Base-by-base conservation (phyloP, 805 yeast genomes). In the Yarrowia sp. region DNA sequence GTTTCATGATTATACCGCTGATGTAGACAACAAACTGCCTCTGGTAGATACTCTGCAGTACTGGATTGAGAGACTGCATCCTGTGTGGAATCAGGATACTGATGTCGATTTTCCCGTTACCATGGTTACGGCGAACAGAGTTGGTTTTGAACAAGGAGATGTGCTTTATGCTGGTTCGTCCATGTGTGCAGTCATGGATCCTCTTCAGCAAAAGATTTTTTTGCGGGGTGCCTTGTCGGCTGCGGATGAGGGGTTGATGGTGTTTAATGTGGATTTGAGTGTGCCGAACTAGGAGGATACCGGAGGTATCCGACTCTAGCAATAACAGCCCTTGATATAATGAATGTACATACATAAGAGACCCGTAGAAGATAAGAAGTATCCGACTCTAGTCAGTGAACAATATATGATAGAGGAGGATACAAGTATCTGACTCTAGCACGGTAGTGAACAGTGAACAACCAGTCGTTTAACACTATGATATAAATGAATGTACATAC, bases 21-120 rank as follows among this genome's bases (percentile, higher is more conserved):
- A 58, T 14, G 51, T 65, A 14, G 71, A 75, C 10, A 70, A 81
- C 4, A 68, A 71, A 4, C 68, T 70, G 18, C 84, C 88, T 1
- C 84, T 82, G 65, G 70, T 73, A 64, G 71, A 78, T 4, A 86
- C 86, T 18, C 72, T 89, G 11, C 78, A 86, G 69, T 92, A 90
- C 75, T 92, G 97, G 96, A 78, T 89, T 4, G 69, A 84, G 38
- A 76, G 98, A 48, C 81, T 89, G 69, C 78, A 82, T 69, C 96
- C 95, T 1, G 83, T 85, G 66, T 72, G 57, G 51, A 18, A 50
- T 14, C 55, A 65, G 58, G 17, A 61, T 31, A 51, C 66, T 6
- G 39, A 65, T 32, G 73, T 75, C 65, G 66, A 66, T 44, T 67
- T 66, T 66, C 44, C 67, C 32, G 74, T 78, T 0, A 73, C 78